Conservation (phyloP, 345 rosid species). For the Camelina laxa region DNA sequence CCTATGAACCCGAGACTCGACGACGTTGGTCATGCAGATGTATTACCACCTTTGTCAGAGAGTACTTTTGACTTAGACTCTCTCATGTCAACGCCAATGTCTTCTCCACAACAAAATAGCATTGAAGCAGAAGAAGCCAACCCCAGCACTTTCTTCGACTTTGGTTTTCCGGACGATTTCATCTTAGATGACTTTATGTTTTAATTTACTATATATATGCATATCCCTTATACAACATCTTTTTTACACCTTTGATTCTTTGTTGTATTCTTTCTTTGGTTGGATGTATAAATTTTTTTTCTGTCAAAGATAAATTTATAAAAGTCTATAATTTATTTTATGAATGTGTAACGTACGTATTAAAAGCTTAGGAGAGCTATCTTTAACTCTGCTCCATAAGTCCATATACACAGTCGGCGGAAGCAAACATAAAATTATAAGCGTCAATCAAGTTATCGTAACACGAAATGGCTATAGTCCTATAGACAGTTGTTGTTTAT, state of each 20-base stretch:
- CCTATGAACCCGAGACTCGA: constrained; percentile 18
- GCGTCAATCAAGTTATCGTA: neutral
- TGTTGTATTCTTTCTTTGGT: constrained; percentile 36
- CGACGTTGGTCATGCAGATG: neutral
- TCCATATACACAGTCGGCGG: neutral
- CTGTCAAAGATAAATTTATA: neutral
- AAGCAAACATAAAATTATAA: neutral
- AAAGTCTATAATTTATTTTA: neutral
- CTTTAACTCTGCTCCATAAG: neutral
- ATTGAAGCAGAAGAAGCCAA: constrained; percentile 71
- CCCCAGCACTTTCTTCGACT: constrained; percentile 72
- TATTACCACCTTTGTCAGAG: constrained; percentile 37
- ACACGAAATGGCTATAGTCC: neutral
- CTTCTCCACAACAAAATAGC: constrained; percentile 57
- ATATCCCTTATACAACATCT: neutral
- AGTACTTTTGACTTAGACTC: constrained; percentile 55
- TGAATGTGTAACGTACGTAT: neutral
- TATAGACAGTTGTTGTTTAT: no score
- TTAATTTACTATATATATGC: neutral
- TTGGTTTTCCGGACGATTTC: constrained; percentile 73
- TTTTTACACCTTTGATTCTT: constrained; percentile 19
- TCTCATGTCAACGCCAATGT: constrained; percentile 62
- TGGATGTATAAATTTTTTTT: constrained; percentile 24
- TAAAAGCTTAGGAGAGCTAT: neutral
- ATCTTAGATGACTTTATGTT: constrained; percentile 69